Evolutionary conservation across 495 filamentous ascomycete genomes (phyloP), one percentile per base, ranked within the genome.

Genomic region (Xylaria curta): DNA sequence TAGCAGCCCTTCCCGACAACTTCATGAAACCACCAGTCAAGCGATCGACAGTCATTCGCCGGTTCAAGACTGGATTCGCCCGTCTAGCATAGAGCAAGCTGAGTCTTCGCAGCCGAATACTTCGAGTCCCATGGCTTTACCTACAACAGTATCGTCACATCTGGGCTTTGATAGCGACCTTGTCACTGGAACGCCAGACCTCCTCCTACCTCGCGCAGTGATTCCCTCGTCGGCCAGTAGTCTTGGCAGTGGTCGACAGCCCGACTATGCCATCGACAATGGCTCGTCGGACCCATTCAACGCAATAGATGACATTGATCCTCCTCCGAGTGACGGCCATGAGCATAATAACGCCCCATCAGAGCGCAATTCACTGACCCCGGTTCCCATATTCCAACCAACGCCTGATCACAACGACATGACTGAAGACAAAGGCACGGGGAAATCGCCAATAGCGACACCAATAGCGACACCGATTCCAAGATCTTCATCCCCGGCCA

Each of bases 181-280:
- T 33, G 56, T 75, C 10, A 36, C 72, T 1, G 77, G 75, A n/a
- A 79, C 77, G 10, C 74, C 75, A 1, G 74, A 73, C 15, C 53
- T 63, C 1, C 31, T 76, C 19, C 74, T 69, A 51, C 64, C 70
- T 24, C 72, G 62, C 51, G 47, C 40, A 6, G 26, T 17, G 46
- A 51, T 78, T 0, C 72, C 72, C 13, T 82, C 81, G 4, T 81
- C 84, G 7, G 59, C 66, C 9, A 75, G 75, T 51, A 84, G 83
- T 67, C 60, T 78, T 33, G 75, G 59, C 38, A 81, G 82, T 70
- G 83, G 80, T 31, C 79, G 82, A 56, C 84, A 85, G 61, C 77
- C 78, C 1, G 81, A 83, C 46, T 78, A 77, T 4, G 74, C 75
- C 33, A 21, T 26, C 56, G 46, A 60, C 3, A 31, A 24, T 31